Evolutionary conservation across 2,329 filamentous ascomycete genomes (phyloP).

Genomic region (Neonectria faginata): DNA sequence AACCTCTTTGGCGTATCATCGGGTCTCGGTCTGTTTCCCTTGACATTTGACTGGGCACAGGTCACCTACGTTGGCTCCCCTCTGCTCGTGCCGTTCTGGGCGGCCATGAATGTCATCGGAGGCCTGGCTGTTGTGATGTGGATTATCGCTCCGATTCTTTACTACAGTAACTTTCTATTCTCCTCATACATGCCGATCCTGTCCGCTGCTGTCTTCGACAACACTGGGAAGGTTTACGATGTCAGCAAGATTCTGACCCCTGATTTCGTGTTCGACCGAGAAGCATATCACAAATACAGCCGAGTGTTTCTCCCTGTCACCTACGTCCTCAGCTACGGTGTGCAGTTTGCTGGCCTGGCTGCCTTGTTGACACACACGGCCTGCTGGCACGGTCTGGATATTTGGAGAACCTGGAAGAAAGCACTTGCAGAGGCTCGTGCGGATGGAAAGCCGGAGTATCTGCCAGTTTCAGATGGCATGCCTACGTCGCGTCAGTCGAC

Average conservation of each 20-base stretch:
- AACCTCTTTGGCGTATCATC: slow-evolving; percentile 90
- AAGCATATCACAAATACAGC: slow-evolving; percentile 84
- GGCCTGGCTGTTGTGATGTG: slow-evolving; percentile 87
- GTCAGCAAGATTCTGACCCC: slow-evolving; percentile 82
- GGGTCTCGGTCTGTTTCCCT: slow-evolving; percentile 82
- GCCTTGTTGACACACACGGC: slow-evolving; percentile 83
- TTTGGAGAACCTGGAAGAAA: slow-evolving; percentile 79
- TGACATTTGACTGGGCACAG: slow-evolving; percentile 94
- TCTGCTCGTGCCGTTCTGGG: slow-evolving; percentile 86
- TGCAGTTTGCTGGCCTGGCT: slow-evolving; percentile 86
- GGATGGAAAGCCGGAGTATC: slow-evolving; percentile 63
- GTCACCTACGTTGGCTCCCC: slow-evolving; percentile 90
- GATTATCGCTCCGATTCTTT: slow-evolving; percentile 82
- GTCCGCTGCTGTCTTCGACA: slow-evolving; percentile 87
- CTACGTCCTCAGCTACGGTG: slow-evolving; percentile 86
- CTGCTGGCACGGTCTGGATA: slow-evolving; percentile 88
- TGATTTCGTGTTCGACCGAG: slow-evolving; percentile 81
- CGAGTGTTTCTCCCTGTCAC: slow-evolving; percentile 88
- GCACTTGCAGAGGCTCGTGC: slow-evolving; percentile 73
- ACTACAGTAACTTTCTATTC: slow-evolving; percentile 83
- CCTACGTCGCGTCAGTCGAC: slow-evolving; percentile 31
- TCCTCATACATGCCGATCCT: slow-evolving; percentile 89
- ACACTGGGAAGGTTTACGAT: slow-evolving; percentile 82
- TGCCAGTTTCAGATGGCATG: slow-evolving; percentile 57
- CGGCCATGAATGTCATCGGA: slow-evolving; percentile 84